Base-by-base conservation (phyloP, 1,139 yeast species). In the Eremothecium cymbalariae region DNA sequence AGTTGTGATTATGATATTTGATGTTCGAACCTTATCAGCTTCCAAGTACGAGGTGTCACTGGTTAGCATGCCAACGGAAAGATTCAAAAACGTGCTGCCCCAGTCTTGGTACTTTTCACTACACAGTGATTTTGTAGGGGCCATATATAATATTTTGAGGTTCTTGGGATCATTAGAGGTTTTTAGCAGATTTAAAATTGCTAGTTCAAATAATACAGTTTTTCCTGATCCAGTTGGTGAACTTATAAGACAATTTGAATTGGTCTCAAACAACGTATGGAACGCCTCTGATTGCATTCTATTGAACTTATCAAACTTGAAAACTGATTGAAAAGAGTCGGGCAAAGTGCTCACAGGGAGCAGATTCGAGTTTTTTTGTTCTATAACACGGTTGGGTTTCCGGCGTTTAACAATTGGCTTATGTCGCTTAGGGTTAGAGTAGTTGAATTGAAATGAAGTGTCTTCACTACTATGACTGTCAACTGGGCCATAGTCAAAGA, bases 161-260 rank as follows among this genome's bases (percentile, higher is more conserved):
- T 59, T 54, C 2, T 38, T 33, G 4, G 37, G 24, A 16, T 40
- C 31, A 7, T 47, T 32, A 5, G 37, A 30, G 1, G 46, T 47
- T 7, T 48, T 47, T 9, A 68, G 38, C 14, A 63, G 41, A 14
- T 62, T 50, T n/a, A 70, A 43, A 1, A 72, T 67, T 0, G 77
- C 74, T 24, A 73, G 45, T 46, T 73, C 77, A 44, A 70, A 71
- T 3, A 72, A 46, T 0, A 65, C 76, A 0, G 77, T 72, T 45
- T 72, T 73, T 0, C 78, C 77, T 1, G 77, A 69, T 0, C 78
- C 77, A 0, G 77, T 70, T 0, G 78, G 78, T 2, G 77, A 60
- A 25, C 72, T 63, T 9, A 72, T 55, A 1, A 72, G 68, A 41
- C 70, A 64, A 41, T 69, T 72, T 13, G 54, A 43, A n/a, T 54